Base-by-base conservation (phyloP, 768 basidiomycete species). In the Dentipellis fragilis region DNA sequence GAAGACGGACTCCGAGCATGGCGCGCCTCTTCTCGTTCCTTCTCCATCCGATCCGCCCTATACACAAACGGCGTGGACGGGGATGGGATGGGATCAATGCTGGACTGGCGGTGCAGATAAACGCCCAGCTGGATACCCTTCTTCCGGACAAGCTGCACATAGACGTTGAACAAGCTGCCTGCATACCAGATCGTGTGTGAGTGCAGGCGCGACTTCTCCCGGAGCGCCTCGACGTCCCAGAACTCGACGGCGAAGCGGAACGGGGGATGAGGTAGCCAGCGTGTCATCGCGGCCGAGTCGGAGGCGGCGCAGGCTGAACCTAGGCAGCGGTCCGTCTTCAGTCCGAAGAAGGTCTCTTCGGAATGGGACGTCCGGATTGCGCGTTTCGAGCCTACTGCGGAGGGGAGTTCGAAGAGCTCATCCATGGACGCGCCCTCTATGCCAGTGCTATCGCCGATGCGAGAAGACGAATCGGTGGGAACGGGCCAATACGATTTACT, bases 121-220 rank as follows among this genome's bases (percentile, higher is more conserved):
- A 95, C 81, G 1, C 93, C 93, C 1, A 95, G 74, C 64, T 96
- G 93, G 2, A 75, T 64, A 22, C 74, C 75, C 56, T 57, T 94
- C 79, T 89, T 90, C 60, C 84, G 80, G 51, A 92, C 84, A 47
- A 93, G 77, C 67, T 95, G 92, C 45, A 93, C 84, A 63, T 94
- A 95, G 1, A 92, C 83, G 59, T 92, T 92, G 75, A 84, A 93
- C 63, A 89, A 72, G 62, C 81, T 90, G 9, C 93, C 93, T 2
- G 87, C 92, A 65, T 93, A 89, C 81, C 89, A 93, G 53, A 94
- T 77, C 2, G 93, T 96, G 54, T 84, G 81, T 8, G 88, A 90
- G 67, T 94, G 84, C 51, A 89, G 68, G 14, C 91, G 76, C 51
- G 83, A 81, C 70, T 93, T 95, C 71, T 95, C 93, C 56, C 84